phyloP scores from a whole-genome alignment of 208 protist genomes.

The Leishmania braziliensis region DNA sequence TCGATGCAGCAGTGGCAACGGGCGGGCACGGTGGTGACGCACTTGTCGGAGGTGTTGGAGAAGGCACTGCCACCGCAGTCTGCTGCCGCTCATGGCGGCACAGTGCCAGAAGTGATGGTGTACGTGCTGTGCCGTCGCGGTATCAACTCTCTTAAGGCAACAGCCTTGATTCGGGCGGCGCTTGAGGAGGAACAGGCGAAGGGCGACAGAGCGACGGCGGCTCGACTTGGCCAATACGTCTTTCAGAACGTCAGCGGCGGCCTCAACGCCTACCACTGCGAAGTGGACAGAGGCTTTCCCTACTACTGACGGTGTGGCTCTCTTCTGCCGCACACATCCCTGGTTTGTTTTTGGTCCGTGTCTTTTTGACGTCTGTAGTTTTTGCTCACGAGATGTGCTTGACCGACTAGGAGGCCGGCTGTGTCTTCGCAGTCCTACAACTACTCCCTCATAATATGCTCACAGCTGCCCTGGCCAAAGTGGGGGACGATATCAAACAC shows the following conservation, averaged over 20 bases:
- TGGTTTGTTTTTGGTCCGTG: background rate
- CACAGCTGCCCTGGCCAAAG: background rate
- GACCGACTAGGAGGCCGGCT: background rate
- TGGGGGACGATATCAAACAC: background rate
- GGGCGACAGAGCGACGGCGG: background rate
- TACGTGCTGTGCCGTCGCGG: conserved; percentile 88
- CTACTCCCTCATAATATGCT: background rate
- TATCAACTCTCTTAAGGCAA: conserved; percentile 59
- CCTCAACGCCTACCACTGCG: conserved; percentile 70
- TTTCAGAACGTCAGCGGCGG: conserved; percentile 84
- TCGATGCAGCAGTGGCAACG: conserved; percentile 53
- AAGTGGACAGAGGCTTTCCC: conserved; percentile 68
- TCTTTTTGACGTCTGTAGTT: background rate
- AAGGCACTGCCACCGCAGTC: background rate
- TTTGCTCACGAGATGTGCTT: conserved; percentile 2
- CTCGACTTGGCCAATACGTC: conserved; percentile 1
- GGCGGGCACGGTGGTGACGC: conserved; percentile 1
- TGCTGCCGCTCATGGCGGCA: background rate
- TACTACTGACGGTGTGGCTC: conserved; percentile 50
- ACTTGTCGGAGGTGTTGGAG: conserved; percentile 14
- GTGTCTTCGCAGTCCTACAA: background rate
- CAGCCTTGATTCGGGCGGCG: conserved; percentile 42
- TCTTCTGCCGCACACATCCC: background rate
- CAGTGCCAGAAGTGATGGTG: conserved; percentile 1
- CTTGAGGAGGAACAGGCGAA: conserved; percentile 1